Evolutionary conservation across 176 grass and related monocot species (phyloP).

Genomic region (Areca catechu): DNA sequence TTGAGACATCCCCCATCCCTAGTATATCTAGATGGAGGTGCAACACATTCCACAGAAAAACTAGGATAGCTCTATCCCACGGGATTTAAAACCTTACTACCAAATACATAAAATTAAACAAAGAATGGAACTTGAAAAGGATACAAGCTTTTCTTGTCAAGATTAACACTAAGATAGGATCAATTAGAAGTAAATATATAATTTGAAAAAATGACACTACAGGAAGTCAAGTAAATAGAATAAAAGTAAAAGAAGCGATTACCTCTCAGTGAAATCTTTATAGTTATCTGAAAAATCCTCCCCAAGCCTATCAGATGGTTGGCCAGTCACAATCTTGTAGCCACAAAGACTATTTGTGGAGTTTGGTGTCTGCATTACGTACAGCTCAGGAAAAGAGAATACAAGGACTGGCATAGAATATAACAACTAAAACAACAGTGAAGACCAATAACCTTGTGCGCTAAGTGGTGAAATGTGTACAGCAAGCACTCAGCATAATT

Average conservation of each 20-base stretch:
- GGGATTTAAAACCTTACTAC: too few relatives aligned
- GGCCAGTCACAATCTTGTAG: slow-evolving; percentile 97
- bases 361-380: slow-evolving; percentile 72
- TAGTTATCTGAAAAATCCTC: slow-evolving; percentile 90
- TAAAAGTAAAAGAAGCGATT: background rate
- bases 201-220: too few relatives aligned
- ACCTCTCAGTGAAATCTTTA: slow-evolving; percentile 93
- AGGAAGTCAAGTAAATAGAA: background rate
- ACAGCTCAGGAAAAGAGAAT: slow-evolving; percentile 26
- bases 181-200: too few relatives aligned
- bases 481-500: slow-evolving; percentile 85
- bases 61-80: too few relatives aligned
- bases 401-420: background rate
- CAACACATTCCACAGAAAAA: too few relatives aligned
- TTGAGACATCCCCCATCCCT: too few relatives aligned
- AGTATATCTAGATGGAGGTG: too few relatives aligned
- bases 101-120: too few relatives aligned
- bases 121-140: too few relatives aligned
- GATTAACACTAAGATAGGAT: too few relatives aligned
- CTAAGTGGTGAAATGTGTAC: slow-evolving; percentile 94
- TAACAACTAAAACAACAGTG: slow-evolving; percentile 18
- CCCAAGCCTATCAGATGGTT: slow-evolving; percentile 94
- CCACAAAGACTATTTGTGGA: slow-evolving; percentile 96
- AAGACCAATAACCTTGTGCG: slow-evolving; percentile 70
- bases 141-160: too few relatives aligned